phyloP scores from a whole-genome alignment of 2,329 filamentous ascomycete genomes.

The Aspergillus terreus region DNA sequence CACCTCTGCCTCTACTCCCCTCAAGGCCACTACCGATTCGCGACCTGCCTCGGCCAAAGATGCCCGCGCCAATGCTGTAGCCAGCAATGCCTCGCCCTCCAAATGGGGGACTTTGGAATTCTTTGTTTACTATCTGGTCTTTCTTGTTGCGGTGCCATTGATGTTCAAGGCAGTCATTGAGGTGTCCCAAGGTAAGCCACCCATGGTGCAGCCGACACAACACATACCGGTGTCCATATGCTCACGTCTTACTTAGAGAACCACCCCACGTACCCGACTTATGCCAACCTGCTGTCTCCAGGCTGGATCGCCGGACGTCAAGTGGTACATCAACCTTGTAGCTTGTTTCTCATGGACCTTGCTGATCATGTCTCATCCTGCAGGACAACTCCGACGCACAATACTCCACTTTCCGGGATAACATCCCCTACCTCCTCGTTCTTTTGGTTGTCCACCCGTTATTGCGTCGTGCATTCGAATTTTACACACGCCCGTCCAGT shows the following conservation, averaged over 20 bases:
- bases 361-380: constrained; percentile 13
- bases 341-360: neutral
- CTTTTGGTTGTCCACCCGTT: constrained; percentile 77
- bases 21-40: constrained; percentile 55
- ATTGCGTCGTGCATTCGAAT: constrained; percentile 68
- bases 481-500: constrained; percentile 43
- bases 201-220: constrained; percentile 10
- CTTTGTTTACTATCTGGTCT: constrained; percentile 70
- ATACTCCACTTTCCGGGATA: constrained; percentile 78
- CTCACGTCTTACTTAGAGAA: constrained; percentile 53
- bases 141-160: constrained; percentile 64
- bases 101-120: constrained; percentile 88
- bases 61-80: constrained; percentile 35
- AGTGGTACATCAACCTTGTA: constrained; percentile 58
- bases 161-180: constrained; percentile 91
- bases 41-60: constrained; percentile 37
- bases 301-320: constrained; percentile 93
- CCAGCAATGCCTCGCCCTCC: constrained; percentile 55
- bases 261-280: constrained; percentile 77
- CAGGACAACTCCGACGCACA: constrained; percentile 87
- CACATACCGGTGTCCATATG: neutral
- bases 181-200: constrained; percentile 69
- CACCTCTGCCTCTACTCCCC: constrained; percentile 65
- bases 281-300: constrained; percentile 63
- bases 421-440: constrained; percentile 74